Conservation (phyloP, 257 asterid species). For the Jacaranda copaia region DNA sequence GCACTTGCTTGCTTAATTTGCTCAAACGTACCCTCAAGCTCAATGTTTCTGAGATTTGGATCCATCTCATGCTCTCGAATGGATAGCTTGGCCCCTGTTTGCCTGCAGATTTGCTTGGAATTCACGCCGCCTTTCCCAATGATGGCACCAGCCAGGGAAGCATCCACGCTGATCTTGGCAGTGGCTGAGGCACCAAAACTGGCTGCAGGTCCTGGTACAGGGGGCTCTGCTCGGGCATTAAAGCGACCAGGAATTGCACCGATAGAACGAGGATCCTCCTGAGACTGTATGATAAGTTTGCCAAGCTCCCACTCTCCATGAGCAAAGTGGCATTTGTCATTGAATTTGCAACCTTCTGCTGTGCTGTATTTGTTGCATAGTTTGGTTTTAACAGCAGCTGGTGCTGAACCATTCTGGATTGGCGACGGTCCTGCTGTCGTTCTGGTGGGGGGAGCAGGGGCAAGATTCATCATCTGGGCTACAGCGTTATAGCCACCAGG, state of each 20-base stretch:
- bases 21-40: constrained; percentile 88
- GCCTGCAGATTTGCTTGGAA: constrained; percentile 87
- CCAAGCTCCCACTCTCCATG: constrained; percentile 97
- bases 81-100: constrained; percentile 78
- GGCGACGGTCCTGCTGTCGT: constrained; percentile 47
- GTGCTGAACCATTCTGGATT: constrained; percentile 58
- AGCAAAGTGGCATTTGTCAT: constrained; percentile 87
- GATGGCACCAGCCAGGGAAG: constrained; percentile 84
- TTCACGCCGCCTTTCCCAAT: constrained; percentile 95
- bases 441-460: constrained; percentile 63
- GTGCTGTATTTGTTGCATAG: constrained; percentile 78
- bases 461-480: constrained; percentile 84
- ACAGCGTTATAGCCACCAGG: constrained; percentile 92
- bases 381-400: constrained; percentile 66
- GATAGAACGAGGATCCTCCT: constrained; percentile 59
- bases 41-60: constrained; percentile 78
- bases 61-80: constrained; percentile 81
- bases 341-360: constrained; percentile 92
- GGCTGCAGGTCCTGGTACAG: constrained; percentile 60
- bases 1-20: constrained; percentile 76
- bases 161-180: constrained; percentile 83
- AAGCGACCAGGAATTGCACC: constrained; percentile 59
- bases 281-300: constrained; percentile 54
- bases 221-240: constrained; percentile 54
- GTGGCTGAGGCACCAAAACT: constrained; percentile 81